Evolutionary conservation across 2,329 filamentous ascomycete species (phyloP).

Genomic region (Apiospora phragmitis): DNA sequence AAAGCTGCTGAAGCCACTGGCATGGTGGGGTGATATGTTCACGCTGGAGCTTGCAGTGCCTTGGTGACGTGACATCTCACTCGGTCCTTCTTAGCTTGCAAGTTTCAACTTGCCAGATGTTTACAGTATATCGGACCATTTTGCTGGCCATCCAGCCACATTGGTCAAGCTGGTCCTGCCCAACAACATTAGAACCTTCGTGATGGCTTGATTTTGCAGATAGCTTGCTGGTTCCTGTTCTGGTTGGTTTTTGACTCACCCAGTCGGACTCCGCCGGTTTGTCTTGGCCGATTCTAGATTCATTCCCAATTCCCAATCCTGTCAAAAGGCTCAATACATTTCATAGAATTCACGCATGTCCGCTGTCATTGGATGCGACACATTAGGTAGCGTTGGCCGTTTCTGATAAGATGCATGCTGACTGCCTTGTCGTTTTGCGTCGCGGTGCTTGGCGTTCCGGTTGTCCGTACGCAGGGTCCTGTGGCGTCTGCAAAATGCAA

Average conservation of each 20-base stretch:
- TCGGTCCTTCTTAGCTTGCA: constrained; percentile 2
- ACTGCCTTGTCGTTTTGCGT: not conserved
- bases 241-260: not conserved
- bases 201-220: constrained; percentile 5
- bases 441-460: not conserved
- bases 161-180: not conserved
- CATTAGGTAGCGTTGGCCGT: not conserved
- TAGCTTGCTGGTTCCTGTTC: not conserved
- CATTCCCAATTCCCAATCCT: not conserved
- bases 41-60: constrained; percentile 3
- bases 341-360: not conserved
- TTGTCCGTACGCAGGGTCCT: not conserved
- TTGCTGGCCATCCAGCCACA: not conserved
- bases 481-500: not conserved
- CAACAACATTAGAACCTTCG: not conserved
- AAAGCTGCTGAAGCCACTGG: not conserved
- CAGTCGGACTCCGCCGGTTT: constrained; percentile 5
- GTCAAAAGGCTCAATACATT: not conserved
- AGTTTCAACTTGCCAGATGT: constrained; percentile 8
- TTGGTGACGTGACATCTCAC: constrained; percentile 6
- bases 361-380: not conserved
- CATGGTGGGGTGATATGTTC: constrained; percentile 6
- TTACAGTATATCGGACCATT: constrained; percentile 7
- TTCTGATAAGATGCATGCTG: not conserved
- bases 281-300: constrained; percentile 5